A percentile compares a stretch with the other conserved stretches of the same genome.
These are phyloP conservation scores for Millerozyma miso DNA, from an alignment of 805 yeast species.

Conservation along the genomic window DNA sequence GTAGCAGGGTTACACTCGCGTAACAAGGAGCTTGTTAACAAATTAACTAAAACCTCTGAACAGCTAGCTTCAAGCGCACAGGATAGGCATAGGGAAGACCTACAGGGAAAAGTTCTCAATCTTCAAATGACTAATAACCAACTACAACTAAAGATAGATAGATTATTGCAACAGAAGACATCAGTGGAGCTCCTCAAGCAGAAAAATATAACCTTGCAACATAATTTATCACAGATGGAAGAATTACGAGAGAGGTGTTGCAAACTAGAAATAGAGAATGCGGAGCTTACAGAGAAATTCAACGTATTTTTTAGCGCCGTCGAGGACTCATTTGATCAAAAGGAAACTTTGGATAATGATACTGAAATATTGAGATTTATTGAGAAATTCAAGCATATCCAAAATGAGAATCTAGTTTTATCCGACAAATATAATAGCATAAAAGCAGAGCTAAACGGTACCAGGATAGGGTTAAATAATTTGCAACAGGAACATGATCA, in stretches of 20 bases:
- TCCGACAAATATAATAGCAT: slow-evolving; percentile 33
- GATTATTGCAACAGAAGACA: slow-evolving; percentile 44
- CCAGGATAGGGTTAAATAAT: slow-evolving; percentile 9
- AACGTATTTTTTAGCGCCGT: slow-evolving; percentile 45
- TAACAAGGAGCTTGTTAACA: slow-evolving; percentile 27
- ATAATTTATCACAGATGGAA: slow-evolving; percentile 36
- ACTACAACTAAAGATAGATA: slow-evolving; percentile 49
- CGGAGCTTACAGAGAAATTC: slow-evolving; percentile 43
- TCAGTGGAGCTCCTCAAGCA: slow-evolving; percentile 52
- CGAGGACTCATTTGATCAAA: slow-evolving; percentile 22
- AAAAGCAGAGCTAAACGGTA: slow-evolving; percentile 13
- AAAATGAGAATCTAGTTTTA: slow-evolving; percentile 27
- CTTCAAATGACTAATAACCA: slow-evolving; percentile 49
- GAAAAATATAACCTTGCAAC: slow-evolving; percentile 43
- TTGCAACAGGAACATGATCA: slow-evolving; percentile 10
- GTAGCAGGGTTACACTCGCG: slow-evolving; percentile 14
- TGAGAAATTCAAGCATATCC: slow-evolving; percentile 31
- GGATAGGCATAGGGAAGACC: slow-evolving; percentile 10
- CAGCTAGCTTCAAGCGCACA: slow-evolving; percentile 5
- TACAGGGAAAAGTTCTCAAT: slow-evolving; percentile 27
- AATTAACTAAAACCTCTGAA: slow-evolving; percentile 14
- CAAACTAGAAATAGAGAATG: slow-evolving; percentile 47
- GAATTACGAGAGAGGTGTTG: slow-evolving; percentile 42
- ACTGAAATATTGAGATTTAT: slow-evolving; percentile 32
- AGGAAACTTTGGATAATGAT: slow-evolving; percentile 11